A percentile compares a stretch with the other conserved stretches of the same genome.
Conservation (phyloP, 768 basidiomycete genomes). For the Kwoniella europaea region DNA sequence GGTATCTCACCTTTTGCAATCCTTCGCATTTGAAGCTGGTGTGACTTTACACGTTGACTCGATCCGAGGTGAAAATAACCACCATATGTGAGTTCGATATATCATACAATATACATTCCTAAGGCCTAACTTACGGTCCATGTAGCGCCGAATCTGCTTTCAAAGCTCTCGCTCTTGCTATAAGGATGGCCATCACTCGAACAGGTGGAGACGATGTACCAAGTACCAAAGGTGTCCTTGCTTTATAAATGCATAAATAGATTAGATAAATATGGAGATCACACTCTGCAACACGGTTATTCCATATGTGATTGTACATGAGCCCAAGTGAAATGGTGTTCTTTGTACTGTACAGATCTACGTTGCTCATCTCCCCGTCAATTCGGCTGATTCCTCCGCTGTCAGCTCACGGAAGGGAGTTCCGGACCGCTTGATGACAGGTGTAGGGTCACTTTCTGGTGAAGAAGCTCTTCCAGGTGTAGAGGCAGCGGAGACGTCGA, state of each 20-base stretch:
- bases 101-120: too few species aligned
- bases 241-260: constrained; percentile 32
- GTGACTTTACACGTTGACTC: constrained; percentile 94
- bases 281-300: not conserved
- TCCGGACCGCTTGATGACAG: constrained; percentile 26
- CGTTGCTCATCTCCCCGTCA: constrained; percentile 14
- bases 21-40: constrained; percentile 95
- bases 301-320: not conserved
- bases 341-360: not conserved
- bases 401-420: constrained; percentile 55
- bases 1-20: constrained; percentile 97
- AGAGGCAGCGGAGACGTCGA: not conserved
- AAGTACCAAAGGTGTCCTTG: constrained; percentile 92
- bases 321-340: constrained; percentile 13
- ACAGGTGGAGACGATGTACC: constrained; percentile 91
- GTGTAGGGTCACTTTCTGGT: constrained; percentile 25
- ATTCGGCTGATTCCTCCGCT: constrained; percentile 45
- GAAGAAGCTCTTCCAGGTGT: constrained; percentile 14
- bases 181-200: constrained; percentile 87
- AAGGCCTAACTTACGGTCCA: not conserved
- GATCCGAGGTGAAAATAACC: constrained; percentile 93
- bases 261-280: not conserved
- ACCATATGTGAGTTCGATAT: constrained; percentile 75
- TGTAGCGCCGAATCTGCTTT: constrained; percentile 92
- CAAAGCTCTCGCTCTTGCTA: constrained; percentile 94